phyloP scores from a whole-genome alignment of 108 stramenopile genomes.

The Mediolabrus comicus region DNA sequence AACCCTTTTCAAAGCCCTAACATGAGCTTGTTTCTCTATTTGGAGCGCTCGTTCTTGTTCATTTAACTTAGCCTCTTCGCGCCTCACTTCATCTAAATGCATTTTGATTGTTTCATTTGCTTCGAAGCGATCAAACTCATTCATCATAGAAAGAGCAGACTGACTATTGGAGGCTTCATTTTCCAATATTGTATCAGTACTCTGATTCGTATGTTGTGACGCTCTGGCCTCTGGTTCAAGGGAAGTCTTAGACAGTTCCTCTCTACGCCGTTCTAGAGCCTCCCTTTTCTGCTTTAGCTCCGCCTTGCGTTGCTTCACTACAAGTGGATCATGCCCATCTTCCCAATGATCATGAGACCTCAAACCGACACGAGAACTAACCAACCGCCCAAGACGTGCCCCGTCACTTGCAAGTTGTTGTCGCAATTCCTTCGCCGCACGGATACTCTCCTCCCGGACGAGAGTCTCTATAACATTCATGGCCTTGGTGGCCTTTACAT shows the following conservation, averaged over 20 bases:
- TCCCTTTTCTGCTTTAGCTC: constrained; percentile 48
- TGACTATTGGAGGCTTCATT: neutral
- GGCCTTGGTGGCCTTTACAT: neutral
- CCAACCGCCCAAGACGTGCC: constrained; percentile 73
- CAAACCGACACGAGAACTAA: constrained; percentile 54
- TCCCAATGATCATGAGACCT: constrained; percentile 61
- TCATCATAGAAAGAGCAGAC: constrained; percentile 4
- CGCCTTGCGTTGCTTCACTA: constrained; percentile 42
- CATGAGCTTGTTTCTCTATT: constrained; percentile 74
- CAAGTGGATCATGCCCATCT: constrained; percentile 71
- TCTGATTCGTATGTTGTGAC: neutral
- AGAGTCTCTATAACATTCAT: constrained; percentile 57
- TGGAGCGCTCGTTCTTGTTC: constrained; percentile 66
- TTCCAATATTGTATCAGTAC: constrained; percentile 1
- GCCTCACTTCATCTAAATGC: constrained; percentile 60
- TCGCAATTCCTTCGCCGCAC: constrained; percentile 59
- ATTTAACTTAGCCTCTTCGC: constrained; percentile 57
- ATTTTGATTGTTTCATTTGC: constrained; percentile 60
- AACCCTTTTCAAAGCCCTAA: constrained; percentile 74
- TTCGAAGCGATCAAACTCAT: constrained; percentile 53
- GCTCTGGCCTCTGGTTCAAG: neutral
- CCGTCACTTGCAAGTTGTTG: constrained; percentile 75
- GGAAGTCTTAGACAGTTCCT: constrained; percentile 11
- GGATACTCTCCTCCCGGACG: constrained; percentile 50
- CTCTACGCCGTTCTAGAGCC: constrained; percentile 31